Conservation (phyloP, 2,329 filamentous ascomycete genomes). For the Botrytis sinoallii region DNA sequence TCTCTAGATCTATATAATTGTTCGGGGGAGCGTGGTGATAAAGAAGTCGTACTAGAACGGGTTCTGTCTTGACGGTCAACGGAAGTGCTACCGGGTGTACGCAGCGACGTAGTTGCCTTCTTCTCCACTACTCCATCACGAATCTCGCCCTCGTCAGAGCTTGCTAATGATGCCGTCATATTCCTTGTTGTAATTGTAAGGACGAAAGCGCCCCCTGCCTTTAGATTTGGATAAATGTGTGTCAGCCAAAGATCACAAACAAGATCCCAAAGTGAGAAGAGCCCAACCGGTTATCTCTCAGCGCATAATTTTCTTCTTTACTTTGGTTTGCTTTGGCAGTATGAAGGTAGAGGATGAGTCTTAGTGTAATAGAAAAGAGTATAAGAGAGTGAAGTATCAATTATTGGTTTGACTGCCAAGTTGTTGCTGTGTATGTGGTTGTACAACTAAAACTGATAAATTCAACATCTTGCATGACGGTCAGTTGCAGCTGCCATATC, state of each 20-base stretch:
- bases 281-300: slow-evolving; percentile 39
- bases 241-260: slow-evolving; percentile 40
- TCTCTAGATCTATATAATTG: slow-evolving; percentile 46
- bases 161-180: slow-evolving; percentile 53
- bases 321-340: not conserved
- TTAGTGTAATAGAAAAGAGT: not conserved
- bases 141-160: slow-evolving; percentile 86
- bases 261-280: slow-evolving; percentile 39
- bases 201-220: slow-evolving; percentile 37
- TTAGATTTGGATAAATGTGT: slow-evolving; percentile 33
- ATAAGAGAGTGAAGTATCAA: slow-evolving; percentile 1
- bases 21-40: slow-evolving; percentile 32
- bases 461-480: slow-evolving; percentile 14
- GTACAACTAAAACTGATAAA: slow-evolving; percentile 8
- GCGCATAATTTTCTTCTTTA: slow-evolving; percentile 29
- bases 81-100: slow-evolving; percentile 70
- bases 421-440: not conserved
- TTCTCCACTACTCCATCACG: slow-evolving; percentile 73
- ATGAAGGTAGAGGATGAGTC: not conserved
- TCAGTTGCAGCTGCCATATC: slow-evolving; percentile 13
- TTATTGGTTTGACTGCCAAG: not conserved
- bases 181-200: slow-evolving; percentile 31
- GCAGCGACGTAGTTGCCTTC: slow-evolving; percentile 92
- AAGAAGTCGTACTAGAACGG: slow-evolving; percentile 43
- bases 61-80: slow-evolving; percentile 92